Percentiles rank a stretch among this genome's conserved stretches.
Conservation (phyloP, 2,329 filamentous ascomycete genomes). For the Orbilia blumenaviensis region DNA sequence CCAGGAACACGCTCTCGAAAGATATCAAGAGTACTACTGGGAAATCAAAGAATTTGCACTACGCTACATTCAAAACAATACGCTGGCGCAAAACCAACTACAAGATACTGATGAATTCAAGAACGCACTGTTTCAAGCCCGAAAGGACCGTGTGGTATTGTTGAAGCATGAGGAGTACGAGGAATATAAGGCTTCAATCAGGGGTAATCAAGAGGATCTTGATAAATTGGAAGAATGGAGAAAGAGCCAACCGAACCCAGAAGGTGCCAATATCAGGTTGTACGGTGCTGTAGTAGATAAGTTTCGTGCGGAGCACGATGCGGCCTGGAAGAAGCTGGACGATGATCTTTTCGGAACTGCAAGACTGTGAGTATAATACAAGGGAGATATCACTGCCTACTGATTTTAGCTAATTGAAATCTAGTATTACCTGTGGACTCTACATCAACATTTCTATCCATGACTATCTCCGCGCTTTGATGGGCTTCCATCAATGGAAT, state of each 20-base stretch:
- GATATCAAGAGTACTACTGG: slow-evolving; percentile 61
- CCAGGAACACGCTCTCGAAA: slow-evolving; percentile 60
- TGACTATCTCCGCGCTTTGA: slow-evolving; percentile 71
- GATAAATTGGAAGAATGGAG: slow-evolving; percentile 57
- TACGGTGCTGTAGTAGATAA: slow-evolving; percentile 26
- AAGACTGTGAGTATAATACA: slow-evolving; percentile 60
- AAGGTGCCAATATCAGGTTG: slow-evolving; percentile 23
- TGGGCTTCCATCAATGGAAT: slow-evolving; percentile 69
- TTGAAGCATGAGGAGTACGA: slow-evolving; percentile 40
- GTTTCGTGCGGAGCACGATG: slow-evolving; percentile 48
- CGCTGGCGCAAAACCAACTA: slow-evolving; percentile 23
- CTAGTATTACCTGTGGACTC: slow-evolving; percentile 65
- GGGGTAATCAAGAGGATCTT: slow-evolving; percentile 58
- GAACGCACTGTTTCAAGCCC: slow-evolving; percentile 21
- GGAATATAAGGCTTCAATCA: slow-evolving; percentile 42
- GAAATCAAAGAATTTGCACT: slow-evolving; percentile 49
- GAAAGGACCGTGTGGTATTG: slow-evolving; percentile 4
- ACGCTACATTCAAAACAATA: slow-evolving; percentile 41
- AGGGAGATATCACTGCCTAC: too few species aligned
- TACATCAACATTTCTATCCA: slow-evolving; percentile 69
- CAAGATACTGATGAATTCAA: slow-evolving; percentile 41
- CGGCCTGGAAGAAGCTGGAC: slow-evolving; percentile 62
- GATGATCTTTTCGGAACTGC: slow-evolving; percentile 69
- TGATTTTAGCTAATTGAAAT: neutral
- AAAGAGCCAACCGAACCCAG: neutral